phyloP scores from a whole-genome alignment of 2,329 filamentous ascomycete genomes.

The Trichocomaceae sp. region DNA sequence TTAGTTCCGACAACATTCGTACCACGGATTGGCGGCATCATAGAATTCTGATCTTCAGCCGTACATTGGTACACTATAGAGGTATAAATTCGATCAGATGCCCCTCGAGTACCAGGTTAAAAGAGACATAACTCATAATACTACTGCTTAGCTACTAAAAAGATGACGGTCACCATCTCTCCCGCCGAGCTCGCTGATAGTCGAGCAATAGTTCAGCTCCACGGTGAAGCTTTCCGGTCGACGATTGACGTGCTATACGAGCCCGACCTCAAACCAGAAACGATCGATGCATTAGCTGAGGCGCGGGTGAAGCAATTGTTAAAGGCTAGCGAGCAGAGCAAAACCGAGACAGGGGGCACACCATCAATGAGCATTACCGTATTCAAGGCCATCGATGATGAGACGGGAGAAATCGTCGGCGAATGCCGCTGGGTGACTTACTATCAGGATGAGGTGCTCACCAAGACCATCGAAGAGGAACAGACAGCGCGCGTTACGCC shows the following conservation, averaged over 20 bases:
- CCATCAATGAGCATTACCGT: neutral
- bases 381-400: constrained; percentile 12
- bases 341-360: neutral
- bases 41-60: too few relatives aligned
- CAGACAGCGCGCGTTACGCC: neutral
- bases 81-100: too few relatives aligned
- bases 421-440: constrained; percentile 9
- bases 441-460: constrained; percentile 8
- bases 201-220: neutral
- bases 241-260: neutral
- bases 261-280: neutral
- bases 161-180: constrained; percentile 9
- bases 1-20: too few relatives aligned
- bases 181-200: neutral
- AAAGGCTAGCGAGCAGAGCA: neutral
- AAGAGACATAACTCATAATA: too few relatives aligned
- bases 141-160: too few relatives aligned
- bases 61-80: too few relatives aligned
- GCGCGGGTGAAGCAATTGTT: neutral
- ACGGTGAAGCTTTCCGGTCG: neutral
- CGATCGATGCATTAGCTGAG: neutral
- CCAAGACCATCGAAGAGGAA: constrained; percentile 11
- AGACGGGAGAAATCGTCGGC: constrained; percentile 9
- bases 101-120: too few relatives aligned
- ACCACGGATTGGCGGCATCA: too few relatives aligned